Evolutionary conservation across 2,329 filamentous ascomycete species (phyloP).

Genomic region (Fusarium humuli): DNA sequence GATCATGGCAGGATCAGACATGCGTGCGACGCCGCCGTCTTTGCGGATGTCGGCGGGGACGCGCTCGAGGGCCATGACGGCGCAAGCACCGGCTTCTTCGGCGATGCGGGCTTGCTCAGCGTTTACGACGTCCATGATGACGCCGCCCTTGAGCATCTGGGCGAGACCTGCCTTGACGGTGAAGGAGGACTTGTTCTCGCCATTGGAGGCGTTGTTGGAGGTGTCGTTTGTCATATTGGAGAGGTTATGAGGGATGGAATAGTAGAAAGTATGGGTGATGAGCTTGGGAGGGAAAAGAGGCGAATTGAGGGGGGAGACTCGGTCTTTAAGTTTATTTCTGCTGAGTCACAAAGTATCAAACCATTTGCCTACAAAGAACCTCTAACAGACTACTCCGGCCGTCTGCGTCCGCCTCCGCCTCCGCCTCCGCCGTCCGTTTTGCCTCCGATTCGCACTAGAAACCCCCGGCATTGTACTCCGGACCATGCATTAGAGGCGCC

Average conservation of each 20-base stretch:
- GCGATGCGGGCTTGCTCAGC: constrained; percentile 95
- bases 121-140: constrained; percentile 99
- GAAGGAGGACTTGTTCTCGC: constrained; percentile 68
- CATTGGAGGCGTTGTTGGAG: constrained; percentile 43
- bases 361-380: neutral
- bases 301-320: constrained; percentile 1
- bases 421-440: constrained; percentile 25
- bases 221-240: constrained; percentile 52
- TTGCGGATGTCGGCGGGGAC: constrained; percentile 95
- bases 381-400: constrained; percentile 10
- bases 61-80: constrained; percentile 98
- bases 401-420: neutral
- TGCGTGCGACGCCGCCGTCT: constrained; percentile 93
- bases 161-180: constrained; percentile 94
- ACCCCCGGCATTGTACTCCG: constrained; percentile 14
- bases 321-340: constrained; percentile 20
- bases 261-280: neutral
- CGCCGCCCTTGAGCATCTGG: constrained; percentile 98
- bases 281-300: neutral
- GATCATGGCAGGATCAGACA: constrained; percentile 96
- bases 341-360: constrained; percentile 18
- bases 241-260: neutral
- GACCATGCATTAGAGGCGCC: constrained; percentile 28
- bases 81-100: constrained; percentile 93
- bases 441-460: neutral